Conservation (phyloP, 768 basidiomycete species). For the Hydnum rufescens region DNA sequence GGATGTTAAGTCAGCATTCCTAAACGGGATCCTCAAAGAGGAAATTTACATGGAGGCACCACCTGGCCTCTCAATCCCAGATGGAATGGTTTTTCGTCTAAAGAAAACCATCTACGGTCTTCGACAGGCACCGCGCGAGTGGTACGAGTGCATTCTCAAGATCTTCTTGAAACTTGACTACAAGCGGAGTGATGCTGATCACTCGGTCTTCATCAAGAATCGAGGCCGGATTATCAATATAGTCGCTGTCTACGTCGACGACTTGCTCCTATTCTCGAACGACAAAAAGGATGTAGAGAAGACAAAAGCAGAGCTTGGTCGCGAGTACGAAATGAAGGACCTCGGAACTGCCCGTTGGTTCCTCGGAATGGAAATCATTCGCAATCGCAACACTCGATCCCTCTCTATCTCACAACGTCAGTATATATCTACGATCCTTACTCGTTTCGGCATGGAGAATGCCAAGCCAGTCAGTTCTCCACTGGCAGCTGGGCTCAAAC, state of each 20-base stretch:
- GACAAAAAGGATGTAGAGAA: constrained; percentile 3
- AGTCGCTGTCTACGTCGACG: not conserved
- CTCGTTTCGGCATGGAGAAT: too few species aligned
- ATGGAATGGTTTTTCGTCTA: not conserved
- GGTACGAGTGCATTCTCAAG: not conserved
- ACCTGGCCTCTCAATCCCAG: too few species aligned
- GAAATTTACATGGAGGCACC: constrained; percentile 9
- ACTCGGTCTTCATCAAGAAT: not conserved
- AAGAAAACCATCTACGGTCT: not conserved
- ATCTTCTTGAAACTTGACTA: not conserved
- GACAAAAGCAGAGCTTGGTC: too few species aligned
- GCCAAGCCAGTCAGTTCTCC: not conserved
- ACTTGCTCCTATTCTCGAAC: not conserved
- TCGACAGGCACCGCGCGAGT: not conserved
- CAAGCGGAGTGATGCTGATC: not conserved
- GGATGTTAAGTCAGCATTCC: constrained; percentile 8
- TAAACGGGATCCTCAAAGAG: constrained; percentile 7
- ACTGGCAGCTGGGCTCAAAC: not conserved
- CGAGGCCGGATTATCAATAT: not conserved
- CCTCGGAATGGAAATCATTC: constrained; percentile 22
- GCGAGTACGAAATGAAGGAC: too few species aligned
- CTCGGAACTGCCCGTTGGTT: too few species aligned
- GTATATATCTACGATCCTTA: too few species aligned
- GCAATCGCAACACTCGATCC: constrained; percentile 9
- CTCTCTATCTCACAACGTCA: too few species aligned